Evolutionary conservation across 2,329 filamentous ascomycete genomes (phyloP).

Genomic region (Stagonosporopsis chrysanthemi): DNA sequence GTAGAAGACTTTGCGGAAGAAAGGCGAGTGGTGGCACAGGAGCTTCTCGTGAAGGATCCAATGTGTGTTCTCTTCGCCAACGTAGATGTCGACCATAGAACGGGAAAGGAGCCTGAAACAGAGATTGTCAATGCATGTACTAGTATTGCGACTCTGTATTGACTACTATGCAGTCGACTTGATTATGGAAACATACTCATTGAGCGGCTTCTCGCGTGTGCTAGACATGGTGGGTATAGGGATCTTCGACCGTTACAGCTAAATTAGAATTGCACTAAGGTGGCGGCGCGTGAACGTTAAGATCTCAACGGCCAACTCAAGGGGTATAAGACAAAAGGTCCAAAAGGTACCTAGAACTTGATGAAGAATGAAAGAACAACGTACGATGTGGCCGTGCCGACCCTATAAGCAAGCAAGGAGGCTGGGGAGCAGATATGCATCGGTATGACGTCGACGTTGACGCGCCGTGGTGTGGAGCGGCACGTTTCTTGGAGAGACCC

Average conservation of each 20-base stretch:
- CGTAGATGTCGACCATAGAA: slow-evolving; percentile 64
- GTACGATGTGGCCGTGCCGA: slow-evolving; percentile 33
- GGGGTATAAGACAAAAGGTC: slow-evolving; percentile 11
- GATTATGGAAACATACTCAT: slow-evolving; percentile 37
- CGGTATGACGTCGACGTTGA: slow-evolving; percentile 45
- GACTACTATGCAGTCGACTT: background rate
- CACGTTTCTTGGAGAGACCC: slow-evolving; percentile 35
- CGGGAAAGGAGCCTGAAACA: slow-evolving; percentile 59
- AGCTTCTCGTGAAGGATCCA: slow-evolving; percentile 65
- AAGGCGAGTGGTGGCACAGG: slow-evolving; percentile 61
- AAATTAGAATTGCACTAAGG: slow-evolving; percentile 24
- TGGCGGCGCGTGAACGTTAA: slow-evolving; percentile 17
- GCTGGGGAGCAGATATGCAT: slow-evolving; percentile 31
- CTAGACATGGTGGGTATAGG: slow-evolving; percentile 33
- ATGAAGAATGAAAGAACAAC: slow-evolving; percentile 14
- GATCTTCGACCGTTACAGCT: slow-evolving; percentile 27
- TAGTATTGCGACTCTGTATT: background rate
- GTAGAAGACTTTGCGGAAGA: slow-evolving; percentile 63
- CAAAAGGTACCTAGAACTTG: slow-evolving; percentile 9
- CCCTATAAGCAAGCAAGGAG: slow-evolving; percentile 35
- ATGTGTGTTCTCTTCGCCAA: slow-evolving; percentile 61
- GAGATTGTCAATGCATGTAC: background rate
- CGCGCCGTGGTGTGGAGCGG: slow-evolving; percentile 29
- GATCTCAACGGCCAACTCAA: slow-evolving; percentile 20
- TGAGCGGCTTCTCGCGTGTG: slow-evolving; percentile 42